Percentiles rank a stretch among this genome's conserved stretches.
Conservation (phyloP, 768 basidiomycete genomes). For the Russula sp. region DNA sequence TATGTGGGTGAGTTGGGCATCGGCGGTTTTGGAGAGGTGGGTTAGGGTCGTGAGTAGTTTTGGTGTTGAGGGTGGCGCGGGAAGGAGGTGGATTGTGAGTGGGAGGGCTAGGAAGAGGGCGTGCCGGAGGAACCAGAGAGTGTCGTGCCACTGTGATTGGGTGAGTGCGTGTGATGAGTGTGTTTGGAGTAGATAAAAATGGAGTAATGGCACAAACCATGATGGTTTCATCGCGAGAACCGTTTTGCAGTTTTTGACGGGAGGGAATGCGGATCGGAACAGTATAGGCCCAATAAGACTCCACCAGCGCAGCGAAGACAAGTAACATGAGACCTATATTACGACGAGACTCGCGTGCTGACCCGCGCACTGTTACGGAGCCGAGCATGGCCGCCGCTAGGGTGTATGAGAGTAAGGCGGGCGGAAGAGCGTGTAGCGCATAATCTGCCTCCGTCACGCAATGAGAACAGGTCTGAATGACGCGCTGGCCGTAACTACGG, state of each 20-base stretch:
- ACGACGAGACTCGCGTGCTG: conserved; percentile 23
- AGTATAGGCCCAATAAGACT: conserved; percentile 23
- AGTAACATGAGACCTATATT: conserved; percentile 7
- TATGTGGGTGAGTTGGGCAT: conserved; percentile 15
- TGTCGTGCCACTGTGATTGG: conserved; percentile 26
- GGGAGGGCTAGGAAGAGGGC: conserved; percentile 27
- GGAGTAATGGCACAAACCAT: conserved; percentile 22
- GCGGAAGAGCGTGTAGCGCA: conserved; percentile 27
- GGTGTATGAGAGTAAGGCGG: conserved; percentile 26
- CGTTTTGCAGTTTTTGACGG: not conserved
- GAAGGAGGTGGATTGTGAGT: conserved; percentile 21
- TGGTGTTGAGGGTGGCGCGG: conserved; percentile 2
- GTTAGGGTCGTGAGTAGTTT: not conserved
- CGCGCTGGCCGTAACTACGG: conserved; percentile 26
- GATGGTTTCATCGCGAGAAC: not conserved
- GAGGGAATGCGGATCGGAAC: conserved; percentile 18
- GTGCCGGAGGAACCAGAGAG: conserved; percentile 26
- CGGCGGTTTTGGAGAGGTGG: conserved; percentile 7
- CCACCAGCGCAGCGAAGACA: conserved; percentile 16
- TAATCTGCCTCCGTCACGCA: conserved; percentile 22
- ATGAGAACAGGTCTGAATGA: conserved; percentile 27
- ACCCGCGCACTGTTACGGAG: conserved; percentile 21
- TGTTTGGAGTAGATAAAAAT: not conserved
- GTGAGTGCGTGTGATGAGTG: not conserved
- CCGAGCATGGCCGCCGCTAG: conserved; percentile 26